These are phyloP conservation scores for Kwoniella pini DNA, from an alignment of 768 basidiomycete genomes.

Conservation along the genomic window DNA sequence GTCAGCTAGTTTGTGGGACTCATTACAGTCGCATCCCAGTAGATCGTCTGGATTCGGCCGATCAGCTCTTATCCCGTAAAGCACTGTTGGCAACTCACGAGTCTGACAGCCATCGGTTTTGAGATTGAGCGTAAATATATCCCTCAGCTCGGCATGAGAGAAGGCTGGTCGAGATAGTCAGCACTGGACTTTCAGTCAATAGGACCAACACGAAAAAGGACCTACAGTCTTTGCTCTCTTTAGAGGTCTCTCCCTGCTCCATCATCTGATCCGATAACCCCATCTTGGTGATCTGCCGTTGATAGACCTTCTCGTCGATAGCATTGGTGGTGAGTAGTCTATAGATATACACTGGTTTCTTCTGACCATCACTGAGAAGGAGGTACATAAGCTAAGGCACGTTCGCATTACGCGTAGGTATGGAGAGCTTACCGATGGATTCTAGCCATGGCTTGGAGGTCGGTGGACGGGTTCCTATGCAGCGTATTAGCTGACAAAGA, in stretches of 20 bases:
- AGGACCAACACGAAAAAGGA: slow-evolving; percentile 1
- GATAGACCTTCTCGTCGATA: slow-evolving; percentile 68
- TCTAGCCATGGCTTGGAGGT: slow-evolving; percentile 95
- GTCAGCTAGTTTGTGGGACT: slow-evolving; percentile 2
- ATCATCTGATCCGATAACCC: slow-evolving; percentile 71
- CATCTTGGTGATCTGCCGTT: slow-evolving; percentile 86
- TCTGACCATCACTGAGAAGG: slow-evolving; percentile 80
- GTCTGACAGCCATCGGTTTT: slow-evolving; percentile 77
- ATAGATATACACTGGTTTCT: slow-evolving; percentile 76
- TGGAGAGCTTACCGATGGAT: slow-evolving; percentile 70
- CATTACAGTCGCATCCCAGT: slow-evolving; percentile 67
- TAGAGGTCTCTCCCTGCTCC: slow-evolving; percentile 61
- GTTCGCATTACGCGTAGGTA: neutral
- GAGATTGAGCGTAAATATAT: slow-evolving; percentile 84
- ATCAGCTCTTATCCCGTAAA: slow-evolving; percentile 16
- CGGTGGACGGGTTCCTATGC: slow-evolving; percentile 58
- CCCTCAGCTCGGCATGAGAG: slow-evolving; percentile 66
- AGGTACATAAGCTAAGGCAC: neutral
- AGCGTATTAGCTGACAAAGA: slow-evolving; percentile 7
- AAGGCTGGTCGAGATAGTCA: slow-evolving; percentile 35
- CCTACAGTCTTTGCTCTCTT: slow-evolving; percentile 76
- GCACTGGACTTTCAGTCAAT: neutral
- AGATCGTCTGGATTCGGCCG: slow-evolving; percentile 64
- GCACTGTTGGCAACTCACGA: slow-evolving; percentile 51
- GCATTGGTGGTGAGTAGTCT: slow-evolving; percentile 61